Conservation (phyloP, 768 basidiomycete genomes). For the Pisolithus orientalis region DNA sequence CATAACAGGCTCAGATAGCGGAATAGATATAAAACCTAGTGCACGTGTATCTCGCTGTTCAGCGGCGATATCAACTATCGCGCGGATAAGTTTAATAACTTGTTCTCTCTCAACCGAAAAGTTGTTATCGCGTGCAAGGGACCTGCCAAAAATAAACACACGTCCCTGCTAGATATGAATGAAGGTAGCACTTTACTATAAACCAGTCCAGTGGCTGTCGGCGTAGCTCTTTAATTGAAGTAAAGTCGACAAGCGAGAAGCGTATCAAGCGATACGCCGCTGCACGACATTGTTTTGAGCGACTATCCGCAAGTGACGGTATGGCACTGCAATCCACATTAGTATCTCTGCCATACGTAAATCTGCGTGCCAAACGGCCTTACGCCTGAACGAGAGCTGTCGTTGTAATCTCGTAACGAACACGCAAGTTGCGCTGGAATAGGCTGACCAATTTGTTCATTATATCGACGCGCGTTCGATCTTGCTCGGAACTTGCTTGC, state of each 20-base stretch:
- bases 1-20: slow-evolving; percentile 70
- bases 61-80: slow-evolving; percentile 72
- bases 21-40: slow-evolving; percentile 41
- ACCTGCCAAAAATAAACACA: slow-evolving; percentile 37
- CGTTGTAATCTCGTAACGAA: slow-evolving; percentile 70
- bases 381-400: slow-evolving; percentile 71
- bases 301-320: slow-evolving; percentile 69
- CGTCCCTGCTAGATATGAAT: background rate
- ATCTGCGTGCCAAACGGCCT: slow-evolving; percentile 24
- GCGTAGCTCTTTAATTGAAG: slow-evolving; percentile 61
- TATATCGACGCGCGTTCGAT: slow-evolving; percentile 51
- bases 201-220: slow-evolving; percentile 79
- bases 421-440: slow-evolving; percentile 63
- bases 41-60: slow-evolving; percentile 40
- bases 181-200: slow-evolving; percentile 67
- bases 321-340: slow-evolving; percentile 50
- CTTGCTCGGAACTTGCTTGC: slow-evolving; percentile 35
- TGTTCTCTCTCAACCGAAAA: slow-evolving; percentile 86
- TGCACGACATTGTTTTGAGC: slow-evolving; percentile 68
- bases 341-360: slow-evolving; percentile 5
- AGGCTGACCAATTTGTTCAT: slow-evolving; percentile 62
- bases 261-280: slow-evolving; percentile 81
- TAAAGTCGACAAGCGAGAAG: slow-evolving; percentile 64
- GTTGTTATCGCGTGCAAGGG: slow-evolving; percentile 81
- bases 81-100: slow-evolving; percentile 81